A percentile compares a stretch with the other conserved stretches of the same genome.
Conservation (phyloP, 768 basidiomycete genomes). For the Boletus subcaerulescens region DNA sequence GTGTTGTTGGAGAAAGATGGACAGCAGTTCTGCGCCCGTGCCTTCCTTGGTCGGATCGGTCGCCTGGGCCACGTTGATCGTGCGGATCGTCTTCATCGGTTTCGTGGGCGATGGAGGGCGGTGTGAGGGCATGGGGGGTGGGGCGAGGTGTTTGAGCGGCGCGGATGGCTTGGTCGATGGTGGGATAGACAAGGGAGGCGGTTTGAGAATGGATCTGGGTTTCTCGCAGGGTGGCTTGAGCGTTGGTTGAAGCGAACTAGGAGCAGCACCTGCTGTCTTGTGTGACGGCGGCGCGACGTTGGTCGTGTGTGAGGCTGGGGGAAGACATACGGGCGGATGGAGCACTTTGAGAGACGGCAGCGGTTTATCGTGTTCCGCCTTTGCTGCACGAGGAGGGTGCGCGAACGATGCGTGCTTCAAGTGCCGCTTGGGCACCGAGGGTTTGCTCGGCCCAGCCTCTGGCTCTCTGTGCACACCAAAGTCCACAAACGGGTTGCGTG, state of each 20-base stretch:
- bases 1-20: constrained; percentile 51
- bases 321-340: constrained; percentile 14
- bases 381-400: neutral
- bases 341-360: constrained; percentile 12
- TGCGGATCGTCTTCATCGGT: constrained; percentile 47
- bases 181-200: constrained; percentile 22
- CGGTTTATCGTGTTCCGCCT: neutral
- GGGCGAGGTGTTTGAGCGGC: constrained; percentile 25
- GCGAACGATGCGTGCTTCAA: constrained; percentile 6
- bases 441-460: constrained; percentile 12
- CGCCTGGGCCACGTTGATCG: constrained; percentile 49
- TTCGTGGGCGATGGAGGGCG: constrained; percentile 29
- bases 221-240: constrained; percentile 8
- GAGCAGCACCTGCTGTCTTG: constrained; percentile 1
- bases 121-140: constrained; percentile 25
- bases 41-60: constrained; percentile 52
- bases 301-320: neutral
- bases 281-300: neutral
- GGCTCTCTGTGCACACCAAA: neutral
- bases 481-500: constrained; percentile 23
- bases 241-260: constrained; percentile 1
- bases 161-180: constrained; percentile 9
- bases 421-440: constrained; percentile 1
- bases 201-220: constrained; percentile 27
- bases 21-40: constrained; percentile 48